Conservation (phyloP, 2,329 filamentous ascomycete genomes). For the Fusarium sp. region DNA sequence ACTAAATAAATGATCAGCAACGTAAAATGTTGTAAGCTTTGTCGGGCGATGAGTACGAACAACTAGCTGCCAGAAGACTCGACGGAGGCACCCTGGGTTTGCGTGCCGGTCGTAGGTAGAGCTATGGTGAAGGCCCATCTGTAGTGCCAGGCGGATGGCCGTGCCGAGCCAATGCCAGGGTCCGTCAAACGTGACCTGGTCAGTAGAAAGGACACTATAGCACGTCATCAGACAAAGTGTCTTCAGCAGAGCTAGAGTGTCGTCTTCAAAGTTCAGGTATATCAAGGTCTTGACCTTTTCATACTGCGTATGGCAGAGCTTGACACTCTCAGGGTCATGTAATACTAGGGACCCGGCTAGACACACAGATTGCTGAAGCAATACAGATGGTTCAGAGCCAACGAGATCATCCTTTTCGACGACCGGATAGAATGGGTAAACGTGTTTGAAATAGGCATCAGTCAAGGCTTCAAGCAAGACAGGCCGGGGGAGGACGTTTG, state of each 20-base stretch:
- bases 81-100: neutral
- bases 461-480: neutral
- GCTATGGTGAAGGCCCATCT: conserved; percentile 8
- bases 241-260: conserved; percentile 3
- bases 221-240: conserved; percentile 5
- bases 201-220: neutral
- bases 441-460: conserved; percentile 3
- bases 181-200: conserved; percentile 4
- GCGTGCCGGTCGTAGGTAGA: neutral
- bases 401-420: neutral
- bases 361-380: conserved; percentile 9
- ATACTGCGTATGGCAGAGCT: neutral
- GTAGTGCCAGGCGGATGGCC: conserved; percentile 3
- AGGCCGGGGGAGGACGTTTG: neutral
- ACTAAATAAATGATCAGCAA: neutral
- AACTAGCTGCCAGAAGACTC: conserved; percentile 10
- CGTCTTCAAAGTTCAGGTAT: neutral
- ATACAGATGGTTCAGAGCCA: neutral
- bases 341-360: conserved; percentile 3
- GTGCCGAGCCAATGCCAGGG: conserved; percentile 10
- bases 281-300: conserved; percentile 11
- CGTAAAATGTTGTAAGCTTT: neutral
- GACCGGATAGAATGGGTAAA: neutral
- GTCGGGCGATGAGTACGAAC: neutral
- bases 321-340: neutral